These are phyloP conservation scores for Voacanga thouarsii DNA, from an alignment of 257 asterid species.

Conservation along the genomic window DNA sequence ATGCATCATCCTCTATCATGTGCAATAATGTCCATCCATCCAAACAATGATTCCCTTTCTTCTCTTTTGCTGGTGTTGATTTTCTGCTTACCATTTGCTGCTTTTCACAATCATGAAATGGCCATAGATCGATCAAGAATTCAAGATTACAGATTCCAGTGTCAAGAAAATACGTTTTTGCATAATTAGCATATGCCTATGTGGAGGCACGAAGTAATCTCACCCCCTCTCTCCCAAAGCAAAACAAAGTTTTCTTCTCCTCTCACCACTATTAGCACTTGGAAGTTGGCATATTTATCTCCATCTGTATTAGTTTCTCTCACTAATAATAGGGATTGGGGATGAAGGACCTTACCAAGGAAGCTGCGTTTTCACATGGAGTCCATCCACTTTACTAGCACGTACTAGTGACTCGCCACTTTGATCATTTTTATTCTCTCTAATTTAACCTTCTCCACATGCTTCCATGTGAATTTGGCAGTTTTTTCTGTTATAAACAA, in stretches of 20 bases:
- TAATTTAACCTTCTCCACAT: slow-evolving; percentile 22
- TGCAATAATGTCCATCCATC: slow-evolving; percentile 17
- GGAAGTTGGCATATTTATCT: not conserved
- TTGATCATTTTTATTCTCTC: not conserved
- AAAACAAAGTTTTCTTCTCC: not conserved
- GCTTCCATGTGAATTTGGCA: slow-evolving; percentile 46
- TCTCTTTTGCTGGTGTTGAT: not conserved
- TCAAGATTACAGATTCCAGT: not conserved
- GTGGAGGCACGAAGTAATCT: slow-evolving; percentile 32
- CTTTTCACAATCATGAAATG: not conserved
- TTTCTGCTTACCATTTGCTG: too few species aligned
- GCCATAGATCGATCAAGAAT: not conserved
- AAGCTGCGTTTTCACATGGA: slow-evolving; percentile 54
- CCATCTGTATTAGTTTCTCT: slow-evolving; percentile 7
- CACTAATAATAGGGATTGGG: slow-evolving; percentile 28
- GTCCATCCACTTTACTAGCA: slow-evolving; percentile 32
- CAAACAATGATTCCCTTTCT: slow-evolving; percentile 9
- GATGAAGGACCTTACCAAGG: slow-evolving; percentile 12
- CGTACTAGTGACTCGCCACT: not conserved
- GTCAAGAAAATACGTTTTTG: not conserved
- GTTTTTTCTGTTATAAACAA: slow-evolving; percentile 28
- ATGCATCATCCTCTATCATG: slow-evolving; percentile 14
- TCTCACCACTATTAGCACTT: not conserved
- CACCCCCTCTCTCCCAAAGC: not conserved
- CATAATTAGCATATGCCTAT: slow-evolving; percentile 24